Base-by-base conservation (phyloP, 495 filamentous ascomycete genomes). In the Aspergillus bertholletiae region DNA sequence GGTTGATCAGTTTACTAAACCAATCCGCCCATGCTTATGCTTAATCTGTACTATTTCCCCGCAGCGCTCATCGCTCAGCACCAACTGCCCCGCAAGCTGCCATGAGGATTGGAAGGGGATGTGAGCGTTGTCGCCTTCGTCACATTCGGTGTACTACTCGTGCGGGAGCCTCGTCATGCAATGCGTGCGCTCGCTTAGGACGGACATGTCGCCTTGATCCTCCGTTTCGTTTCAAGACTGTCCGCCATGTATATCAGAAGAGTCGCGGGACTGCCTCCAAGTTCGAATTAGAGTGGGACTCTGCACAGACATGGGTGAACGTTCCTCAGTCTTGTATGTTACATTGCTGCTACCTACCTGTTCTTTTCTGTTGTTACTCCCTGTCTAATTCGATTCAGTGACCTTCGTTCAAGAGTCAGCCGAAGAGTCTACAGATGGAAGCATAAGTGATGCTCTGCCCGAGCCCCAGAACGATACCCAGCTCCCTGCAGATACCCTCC, bases 51-150 rank as follows among this genome's bases (percentile, higher is more conserved):
- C 44, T n/a, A n/a, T 5, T 46, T 45, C 28, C 35, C 51, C 37
- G 46, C 51, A 49, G 43, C 46, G 50, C 51, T 46, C 30, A 58
- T 41, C 49, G 35, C 55, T 53, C 49, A 34, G 35, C 46, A 39
- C 15, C 46, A 23, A 26, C 23, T 43, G 47, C 51, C 56, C 47
- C 58, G 46, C 60, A 46, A 27, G 47, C 46, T 59, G 61, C 50
- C 57, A 72, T 72, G 71, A 65, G 71, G 64, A 67, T 74, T 55
- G 64, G 65, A 45, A 68, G 68, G 51, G 71, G 71, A 55, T 74
- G 71, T 65, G 63, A 61, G 58, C 57, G 68, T 55, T 74, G 71
- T 63, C 71, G 71, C 23, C 54, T 71, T 69, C 71, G 71, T 53
- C 71, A 74, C 61, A 68, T 74, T 20, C 67, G 68, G 50, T 72